phyloP scores from a whole-genome alignment of 169 alveolate species.

The Cyclospora cayetanensis region DNA sequence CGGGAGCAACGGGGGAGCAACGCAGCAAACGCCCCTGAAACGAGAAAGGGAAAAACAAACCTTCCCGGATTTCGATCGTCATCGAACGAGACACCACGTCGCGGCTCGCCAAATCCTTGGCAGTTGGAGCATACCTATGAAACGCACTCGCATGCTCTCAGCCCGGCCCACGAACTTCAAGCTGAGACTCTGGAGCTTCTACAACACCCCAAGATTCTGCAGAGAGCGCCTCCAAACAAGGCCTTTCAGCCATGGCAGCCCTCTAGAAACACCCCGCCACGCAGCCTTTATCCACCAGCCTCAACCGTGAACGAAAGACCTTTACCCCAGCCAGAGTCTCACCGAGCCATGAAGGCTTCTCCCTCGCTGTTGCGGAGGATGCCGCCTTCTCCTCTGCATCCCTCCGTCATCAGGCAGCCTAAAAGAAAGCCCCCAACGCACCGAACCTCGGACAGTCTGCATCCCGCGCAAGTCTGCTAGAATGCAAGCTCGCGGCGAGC shows the following conservation, averaged over 20 bases:
- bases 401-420: constrained; percentile 95
- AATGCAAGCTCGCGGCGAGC: too few species aligned
- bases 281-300: not conserved
- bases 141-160: too few species aligned
- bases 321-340: not conserved
- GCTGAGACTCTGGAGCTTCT: too few species aligned
- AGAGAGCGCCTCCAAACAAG: too few species aligned
- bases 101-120: constrained; percentile 96
- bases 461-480: too few species aligned
- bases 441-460: too few species aligned
- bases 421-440: too few species aligned
- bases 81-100: constrained; percentile 98
- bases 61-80: constrained; percentile 97
- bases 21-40: not conserved
- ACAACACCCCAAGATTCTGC: too few species aligned
- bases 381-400: constrained; percentile 99
- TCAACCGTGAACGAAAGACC: constrained; percentile 34
- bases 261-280: too few species aligned
- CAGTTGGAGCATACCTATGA: constrained; percentile 79
- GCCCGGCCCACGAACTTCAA: too few species aligned
- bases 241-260: too few species aligned
- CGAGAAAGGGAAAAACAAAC: constrained; percentile 61
- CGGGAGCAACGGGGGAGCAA: not conserved
- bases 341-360: constrained; percentile 78
- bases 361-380: constrained; percentile 97